These are phyloP conservation scores for Westerdykella aurantiaca DNA, from an alignment of 2,329 filamentous ascomycete species.

Conservation along the genomic window DNA sequence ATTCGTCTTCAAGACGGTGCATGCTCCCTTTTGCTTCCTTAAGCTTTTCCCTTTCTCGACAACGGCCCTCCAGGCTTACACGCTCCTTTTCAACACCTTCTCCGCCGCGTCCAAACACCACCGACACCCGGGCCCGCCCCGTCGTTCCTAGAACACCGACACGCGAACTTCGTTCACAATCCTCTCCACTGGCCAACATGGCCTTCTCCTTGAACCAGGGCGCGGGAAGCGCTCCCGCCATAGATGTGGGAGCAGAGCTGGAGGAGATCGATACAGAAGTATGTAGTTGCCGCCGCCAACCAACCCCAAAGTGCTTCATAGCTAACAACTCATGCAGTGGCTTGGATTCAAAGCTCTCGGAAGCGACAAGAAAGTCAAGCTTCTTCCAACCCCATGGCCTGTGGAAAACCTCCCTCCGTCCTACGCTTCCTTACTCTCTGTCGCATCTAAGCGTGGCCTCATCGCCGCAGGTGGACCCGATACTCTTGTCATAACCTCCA, in stretches of 20 bases:
- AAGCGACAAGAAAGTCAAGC: constrained; percentile 74
- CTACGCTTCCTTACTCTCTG: constrained; percentile 74
- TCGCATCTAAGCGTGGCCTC: constrained; percentile 74
- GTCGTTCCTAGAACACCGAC: constrained; percentile 18
- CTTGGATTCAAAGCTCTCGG: constrained; percentile 67
- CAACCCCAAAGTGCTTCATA: not conserved
- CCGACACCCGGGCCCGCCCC: constrained; percentile 24
- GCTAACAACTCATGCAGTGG: constrained; percentile 40
- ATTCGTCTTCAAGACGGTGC: not conserved
- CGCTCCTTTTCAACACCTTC: constrained; percentile 20
- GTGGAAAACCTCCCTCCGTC: constrained; percentile 61
- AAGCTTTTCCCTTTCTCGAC: constrained; percentile 21
- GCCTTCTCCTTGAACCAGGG: constrained; percentile 58
- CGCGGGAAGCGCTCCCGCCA: constrained; percentile 37
- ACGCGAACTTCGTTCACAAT: constrained; percentile 23
- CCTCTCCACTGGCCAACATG: constrained; percentile 44
- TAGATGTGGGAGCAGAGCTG: constrained; percentile 59
- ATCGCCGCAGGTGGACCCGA: constrained; percentile 85
- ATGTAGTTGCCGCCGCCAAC: constrained; percentile 10
- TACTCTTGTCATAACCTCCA: constrained; percentile 67
- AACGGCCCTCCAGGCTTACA: constrained; percentile 18
- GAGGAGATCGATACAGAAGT: constrained; percentile 79
- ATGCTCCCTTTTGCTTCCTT: constrained; percentile 7
- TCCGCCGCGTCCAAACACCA: constrained; percentile 13
- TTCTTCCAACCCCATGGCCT: constrained; percentile 74